Conservation (phyloP, 345 rosid species). For the Schrenkiella parvula region DNA sequence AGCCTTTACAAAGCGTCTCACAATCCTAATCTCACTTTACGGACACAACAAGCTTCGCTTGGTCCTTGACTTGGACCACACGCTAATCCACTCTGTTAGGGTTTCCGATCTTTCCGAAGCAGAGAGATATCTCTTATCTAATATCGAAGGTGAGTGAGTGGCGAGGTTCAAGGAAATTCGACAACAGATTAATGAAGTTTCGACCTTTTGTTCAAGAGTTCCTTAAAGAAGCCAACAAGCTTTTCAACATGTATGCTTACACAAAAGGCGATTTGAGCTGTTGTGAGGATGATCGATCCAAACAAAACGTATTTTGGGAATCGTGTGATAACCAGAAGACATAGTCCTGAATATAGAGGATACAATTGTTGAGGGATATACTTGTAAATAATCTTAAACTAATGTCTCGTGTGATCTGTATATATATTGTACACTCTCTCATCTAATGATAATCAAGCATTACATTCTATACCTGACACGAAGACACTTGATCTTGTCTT, state of each 20-base stretch:
- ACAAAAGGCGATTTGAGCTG: not conserved
- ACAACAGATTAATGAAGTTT: not conserved
- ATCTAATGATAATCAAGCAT: no score
- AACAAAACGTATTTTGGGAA: not conserved
- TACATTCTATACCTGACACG: no score
- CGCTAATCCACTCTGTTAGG: slow-evolving; percentile 5
- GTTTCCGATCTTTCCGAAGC: slow-evolving; percentile 1
- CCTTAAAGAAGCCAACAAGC: slow-evolving; percentile 13
- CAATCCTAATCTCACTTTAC: slow-evolving; percentile 22
- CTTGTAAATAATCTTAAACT: no score
- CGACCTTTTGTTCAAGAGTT: slow-evolving; percentile 12
- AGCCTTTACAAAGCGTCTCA: slow-evolving; percentile 15
- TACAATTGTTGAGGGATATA: no score
- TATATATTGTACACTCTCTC: no score
- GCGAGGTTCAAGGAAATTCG: not conserved
- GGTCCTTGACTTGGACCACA: slow-evolving; percentile 32
- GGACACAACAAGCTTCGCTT: slow-evolving; percentile 19
- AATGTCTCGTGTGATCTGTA: no score
- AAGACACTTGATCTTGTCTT: slow-evolving; percentile 29
- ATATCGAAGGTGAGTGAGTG: not conserved
- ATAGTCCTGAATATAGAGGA: no score
- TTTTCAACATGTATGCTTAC: slow-evolving; percentile 17
- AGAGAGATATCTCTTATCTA: slow-evolving; percentile 12
- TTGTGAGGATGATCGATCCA: slow-evolving; percentile 12
- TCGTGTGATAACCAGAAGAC: not conserved